Evolutionary conservation across 331 rosid genomes (phyloP), one percentile per base, ranked within the genome.

Genomic region (Ulmus americana): DNA sequence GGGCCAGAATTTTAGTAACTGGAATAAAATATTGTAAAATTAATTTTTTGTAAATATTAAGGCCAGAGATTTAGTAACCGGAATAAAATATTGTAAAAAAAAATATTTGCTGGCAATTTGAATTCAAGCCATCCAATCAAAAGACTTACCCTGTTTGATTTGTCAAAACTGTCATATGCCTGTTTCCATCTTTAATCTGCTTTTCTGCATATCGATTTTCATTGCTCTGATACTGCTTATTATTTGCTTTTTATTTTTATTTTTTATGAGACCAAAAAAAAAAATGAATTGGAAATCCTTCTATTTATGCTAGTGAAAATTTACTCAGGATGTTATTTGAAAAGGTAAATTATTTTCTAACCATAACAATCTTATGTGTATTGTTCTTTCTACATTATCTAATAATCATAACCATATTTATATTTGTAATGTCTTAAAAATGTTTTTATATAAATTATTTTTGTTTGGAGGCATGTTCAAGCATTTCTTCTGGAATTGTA

Each of bases 401-500:
- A 6, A n/a, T 59, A 28, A 59, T 8, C 28, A 11, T 62, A 6
- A 9, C 16, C 46, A 8, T 8, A 12, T 18, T 49, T 44, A 4
- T 16, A 6, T 11, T 62, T 44, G 22, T 35, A 20, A 62, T 45
- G 0, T 38, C 5, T 8, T 8, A 10, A 45, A n/a, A 51, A 28
- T 28, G 4, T 28, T 28, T 28, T 28, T 2, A 28, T 28, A 28
- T 28, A 28, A 28, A 14, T 28, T 22, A 18, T 62, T 22, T 28
- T 28, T 28, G 35, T 28, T 2, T 28, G 8, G 10, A 3, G 12
- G 28, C 47, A 9, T 59, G 8, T 7, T 59, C 15, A 40, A 44
- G 28, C 41, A 40, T 7, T 45, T 43, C 42, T 52, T 49, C 59
- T 73, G 14, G 49, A 41, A 64, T 69, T 63, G 53, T 52, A 11